These are phyloP conservation scores for Xylaria polymorpha DNA, from an alignment of 2,329 filamentous ascomycete species.

Conservation along the genomic window DNA sequence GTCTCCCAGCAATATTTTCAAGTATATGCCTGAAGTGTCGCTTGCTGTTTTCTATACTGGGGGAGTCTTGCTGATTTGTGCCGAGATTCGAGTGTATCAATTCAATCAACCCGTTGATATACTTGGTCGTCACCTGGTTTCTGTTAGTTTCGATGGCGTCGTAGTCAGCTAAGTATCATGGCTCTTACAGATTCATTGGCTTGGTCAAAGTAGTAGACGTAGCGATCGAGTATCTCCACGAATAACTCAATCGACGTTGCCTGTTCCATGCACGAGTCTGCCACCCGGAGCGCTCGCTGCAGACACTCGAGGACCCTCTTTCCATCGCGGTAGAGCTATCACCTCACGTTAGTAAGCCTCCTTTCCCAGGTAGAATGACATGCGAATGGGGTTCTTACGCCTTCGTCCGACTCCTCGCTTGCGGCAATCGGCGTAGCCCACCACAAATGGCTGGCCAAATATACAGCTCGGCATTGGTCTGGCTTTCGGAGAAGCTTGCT, in stretches of 20 bases:
- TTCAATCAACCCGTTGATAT: conserved; percentile 97
- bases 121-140: conserved; percentile 85
- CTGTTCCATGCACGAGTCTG: conserved; percentile 99
- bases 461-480: conserved; percentile 96
- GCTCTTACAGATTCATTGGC: conserved; percentile 87
- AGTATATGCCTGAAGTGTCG: conserved; percentile 95
- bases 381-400: conserved; percentile 26
- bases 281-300: conserved; percentile 92
- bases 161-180: neutral
- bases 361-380: neutral
- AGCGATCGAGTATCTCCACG: conserved; percentile 97
- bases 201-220: conserved; percentile 99
- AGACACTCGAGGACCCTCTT: conserved; percentile 97
- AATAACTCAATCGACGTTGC: conserved; percentile 97
- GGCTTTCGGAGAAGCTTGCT: conserved; percentile 98
- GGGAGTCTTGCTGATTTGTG: conserved; percentile 83
- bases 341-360: neutral
- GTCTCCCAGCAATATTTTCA: conserved; percentile 90
- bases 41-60: conserved; percentile 86
- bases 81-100: conserved; percentile 96
- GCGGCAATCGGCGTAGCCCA: conserved; percentile 89
- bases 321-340: conserved; percentile 91
- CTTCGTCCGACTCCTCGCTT: conserved; percentile 81
- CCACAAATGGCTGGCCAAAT: conserved; percentile 96
- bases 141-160: conserved; percentile 27